Evolutionary conservation across 192 early-diverging fungal species (phyloP), one percentile per base, ranked within the genome.

Genomic region (Allomyces arbusculus): DNA sequence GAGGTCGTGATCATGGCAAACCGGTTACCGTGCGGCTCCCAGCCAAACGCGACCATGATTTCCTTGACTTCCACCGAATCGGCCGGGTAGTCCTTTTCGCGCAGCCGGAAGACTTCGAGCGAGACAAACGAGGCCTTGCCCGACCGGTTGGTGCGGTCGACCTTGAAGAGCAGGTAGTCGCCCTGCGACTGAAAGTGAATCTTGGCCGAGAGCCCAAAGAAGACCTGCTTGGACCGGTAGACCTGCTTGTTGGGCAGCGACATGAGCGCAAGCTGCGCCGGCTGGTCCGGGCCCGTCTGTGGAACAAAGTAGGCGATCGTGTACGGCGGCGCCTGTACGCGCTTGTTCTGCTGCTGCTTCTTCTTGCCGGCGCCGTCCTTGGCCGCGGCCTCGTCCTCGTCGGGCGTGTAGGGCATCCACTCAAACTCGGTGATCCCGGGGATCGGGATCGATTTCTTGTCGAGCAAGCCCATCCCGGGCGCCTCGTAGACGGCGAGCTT

Each of bases 171-270:
- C 44, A 99, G 79, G 76, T 89, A 91, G 62, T 92, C 82, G 67
- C 94, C 94, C 68, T 79, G 77, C 33, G 82, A 82, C 71, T 97
- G 94, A 92, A 92, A 97, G 81, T 85, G 82, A 64, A 99, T 76
- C 63, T 90, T 88, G 71, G 89, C 91, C 61, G 77, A 44, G 24
- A 33, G 45, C 50, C 96, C 93, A 76, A 84, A 92, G 79, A 96
- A 94, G 82, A 99, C 82, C 77, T 97, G 97, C 85, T 97, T 99
- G 63, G 92, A 95, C 66, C 92, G 86, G 50, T 96, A 66, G 65
- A 94, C 82, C 64, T 91, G 84, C 73, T 88, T 86, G 67, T 67
- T 74, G 25, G 94, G 94, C n/a, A 97, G 72, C 45, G 79, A 77
- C 68, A 94, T 73, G 40, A 99, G 70, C 23, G 90, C 94, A n/a